A percentile compares a stretch with the other conserved stretches of the same genome.
phyloP scores from a whole-genome alignment of 139 green algal species.

The Micractinium sp. region DNA sequence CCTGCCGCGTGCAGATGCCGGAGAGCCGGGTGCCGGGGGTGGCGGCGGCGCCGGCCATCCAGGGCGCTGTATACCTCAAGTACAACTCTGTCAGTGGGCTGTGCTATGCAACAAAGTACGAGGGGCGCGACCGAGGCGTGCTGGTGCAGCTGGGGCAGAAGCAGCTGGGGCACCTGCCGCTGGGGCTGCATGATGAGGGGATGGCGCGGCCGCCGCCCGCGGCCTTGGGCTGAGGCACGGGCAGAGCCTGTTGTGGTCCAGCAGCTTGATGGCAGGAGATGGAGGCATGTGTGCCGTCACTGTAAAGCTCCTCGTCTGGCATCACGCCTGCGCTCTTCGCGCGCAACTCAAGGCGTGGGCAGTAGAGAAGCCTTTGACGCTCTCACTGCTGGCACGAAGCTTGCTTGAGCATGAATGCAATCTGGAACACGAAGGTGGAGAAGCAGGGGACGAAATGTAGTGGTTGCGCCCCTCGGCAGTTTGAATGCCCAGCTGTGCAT shows the following conservation, averaged over 20 bases:
- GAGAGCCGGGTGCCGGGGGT: conserved; percentile 19
- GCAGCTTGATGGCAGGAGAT: no score
- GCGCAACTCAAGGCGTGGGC: no score
- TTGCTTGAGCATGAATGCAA: no score
- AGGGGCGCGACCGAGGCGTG: conserved; percentile 67
- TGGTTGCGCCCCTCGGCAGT: no score
- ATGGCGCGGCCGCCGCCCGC: conserved; percentile 39
- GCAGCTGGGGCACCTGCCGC: conserved; percentile 76
- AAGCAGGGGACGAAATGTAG: no score
- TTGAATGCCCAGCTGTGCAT: background rate
- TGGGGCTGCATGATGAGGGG: conserved; percentile 74
- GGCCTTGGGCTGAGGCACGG: background rate
- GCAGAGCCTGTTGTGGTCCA: background rate
- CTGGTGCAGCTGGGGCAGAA: conserved; percentile 69
- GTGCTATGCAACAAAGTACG: conserved; percentile 52
- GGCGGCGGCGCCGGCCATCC: conserved; percentile 29
- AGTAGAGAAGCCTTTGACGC: no score
- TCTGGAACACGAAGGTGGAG: no score
- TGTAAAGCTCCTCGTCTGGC: no score
- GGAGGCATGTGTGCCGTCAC: no score
- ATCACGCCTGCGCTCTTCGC: no score
- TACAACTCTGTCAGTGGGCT: conserved; percentile 58
- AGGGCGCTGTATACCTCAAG: conserved; percentile 71
- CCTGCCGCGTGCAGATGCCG: conserved; percentile 2
- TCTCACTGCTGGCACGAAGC: no score